Evolutionary conservation across 2,329 filamentous ascomycete species (phyloP).

Genomic region (Beauveria bassiana): DNA sequence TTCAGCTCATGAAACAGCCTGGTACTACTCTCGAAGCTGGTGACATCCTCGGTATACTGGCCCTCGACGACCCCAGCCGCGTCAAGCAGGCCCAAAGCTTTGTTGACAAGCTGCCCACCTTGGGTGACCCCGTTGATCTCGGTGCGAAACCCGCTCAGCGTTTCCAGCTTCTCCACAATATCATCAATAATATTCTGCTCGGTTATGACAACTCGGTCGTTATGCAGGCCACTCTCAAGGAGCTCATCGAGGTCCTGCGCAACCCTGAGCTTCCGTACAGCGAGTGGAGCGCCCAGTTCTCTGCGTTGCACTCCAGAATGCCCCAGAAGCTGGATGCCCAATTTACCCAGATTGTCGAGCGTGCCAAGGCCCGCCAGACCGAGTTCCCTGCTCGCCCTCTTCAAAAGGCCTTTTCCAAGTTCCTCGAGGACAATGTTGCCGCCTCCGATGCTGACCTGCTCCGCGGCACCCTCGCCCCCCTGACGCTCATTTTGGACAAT

Average conservation of each 20-base stretch:
- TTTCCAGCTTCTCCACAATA: constrained; percentile 68
- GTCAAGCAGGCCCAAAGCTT: constrained; percentile 96
- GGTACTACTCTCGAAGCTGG: constrained; percentile 96
- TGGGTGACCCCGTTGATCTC: constrained; percentile 78
- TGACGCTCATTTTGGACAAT: constrained; percentile 68
- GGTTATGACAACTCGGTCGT: constrained; percentile 98
- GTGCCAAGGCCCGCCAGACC: constrained; percentile 64
- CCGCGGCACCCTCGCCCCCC: constrained; percentile 63
- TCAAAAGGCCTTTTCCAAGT: constrained; percentile 75
- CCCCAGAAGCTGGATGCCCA: constrained; percentile 82
- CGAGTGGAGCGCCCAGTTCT: constrained; percentile 93
- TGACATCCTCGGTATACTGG: constrained; percentile 95
- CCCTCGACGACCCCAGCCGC: constrained; percentile 87
- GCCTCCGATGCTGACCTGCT: constrained; percentile 66
- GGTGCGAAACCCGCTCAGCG: constrained; percentile 88
- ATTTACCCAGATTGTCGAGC: constrained; percentile 80
- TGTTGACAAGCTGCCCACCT: constrained; percentile 78
- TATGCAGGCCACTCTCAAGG: constrained; percentile 79
- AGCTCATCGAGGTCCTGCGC: constrained; percentile 83
- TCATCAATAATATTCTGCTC: constrained; percentile 78
- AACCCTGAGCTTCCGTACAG: constrained; percentile 88
- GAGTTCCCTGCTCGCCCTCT: constrained; percentile 93
- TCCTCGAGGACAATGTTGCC: constrained; percentile 78
- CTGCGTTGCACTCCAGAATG: constrained; percentile 94
- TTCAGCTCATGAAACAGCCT: constrained; percentile 98